Percentiles rank a stretch among this genome's conserved stretches.
phyloP scores from a whole-genome alignment of 2,329 filamentous ascomycete genomes.

The Furcasterigmium sp. region DNA sequence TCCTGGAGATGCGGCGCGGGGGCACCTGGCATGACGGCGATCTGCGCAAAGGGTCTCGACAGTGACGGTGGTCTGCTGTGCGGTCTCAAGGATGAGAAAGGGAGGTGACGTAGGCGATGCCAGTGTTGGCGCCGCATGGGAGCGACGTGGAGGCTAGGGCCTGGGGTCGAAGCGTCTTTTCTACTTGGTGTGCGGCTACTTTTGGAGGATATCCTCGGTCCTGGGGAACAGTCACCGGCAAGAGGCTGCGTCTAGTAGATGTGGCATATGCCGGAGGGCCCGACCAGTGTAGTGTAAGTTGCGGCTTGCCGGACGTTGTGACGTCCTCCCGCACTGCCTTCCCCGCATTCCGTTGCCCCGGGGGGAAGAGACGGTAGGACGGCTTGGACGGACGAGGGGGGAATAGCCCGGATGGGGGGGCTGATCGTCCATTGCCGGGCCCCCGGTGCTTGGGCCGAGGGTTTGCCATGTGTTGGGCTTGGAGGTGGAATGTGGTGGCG shows the following conservation, averaged over 20 bases:
- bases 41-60: too few relatives aligned
- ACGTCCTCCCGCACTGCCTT: constrained; percentile 8
- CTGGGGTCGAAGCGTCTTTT: too few relatives aligned
- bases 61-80: not conserved
- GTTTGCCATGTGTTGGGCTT: constrained; percentile 7
- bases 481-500: too few relatives aligned
- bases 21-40: constrained; percentile 1
- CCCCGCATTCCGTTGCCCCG: constrained; percentile 15
- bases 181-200: too few relatives aligned
- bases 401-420: not conserved
- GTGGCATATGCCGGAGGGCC: too few relatives aligned
- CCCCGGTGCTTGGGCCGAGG: too few relatives aligned
- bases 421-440: too few relatives aligned
- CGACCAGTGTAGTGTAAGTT: not conserved
- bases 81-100: not conserved
- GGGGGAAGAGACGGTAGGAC: not conserved
- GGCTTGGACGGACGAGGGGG: not conserved
- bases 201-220: too few relatives aligned
- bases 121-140: too few relatives aligned
- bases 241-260: not conserved
- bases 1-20: constrained; percentile 42
- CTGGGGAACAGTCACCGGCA: too few relatives aligned
- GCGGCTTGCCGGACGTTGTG: constrained; percentile 1
- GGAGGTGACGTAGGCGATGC: too few relatives aligned
- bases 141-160: too few relatives aligned